Evolutionary conservation across 78 protist genomes (phyloP).

Genomic region (Bodo saltans): DNA sequence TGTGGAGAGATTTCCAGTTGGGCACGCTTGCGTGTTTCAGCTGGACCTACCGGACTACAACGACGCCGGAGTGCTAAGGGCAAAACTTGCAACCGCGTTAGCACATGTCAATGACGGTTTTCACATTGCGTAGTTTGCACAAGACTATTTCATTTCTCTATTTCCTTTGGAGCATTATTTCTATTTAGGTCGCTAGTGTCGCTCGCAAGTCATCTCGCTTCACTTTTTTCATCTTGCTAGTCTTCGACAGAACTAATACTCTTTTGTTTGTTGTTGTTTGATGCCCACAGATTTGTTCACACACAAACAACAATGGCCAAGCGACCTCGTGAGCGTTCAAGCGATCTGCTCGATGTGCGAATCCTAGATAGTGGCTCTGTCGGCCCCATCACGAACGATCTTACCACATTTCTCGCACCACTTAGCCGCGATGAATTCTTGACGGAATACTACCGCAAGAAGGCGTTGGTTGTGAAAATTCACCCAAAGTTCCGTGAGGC

Average conservation of each 20-base stretch:
- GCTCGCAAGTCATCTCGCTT: too few species aligned
- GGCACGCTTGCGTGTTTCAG: neutral
- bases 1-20: neutral
- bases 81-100: neutral
- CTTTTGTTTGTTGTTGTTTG: too few species aligned
- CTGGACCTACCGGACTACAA: neutral
- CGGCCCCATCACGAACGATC: neutral
- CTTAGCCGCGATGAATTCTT: constrained; percentile 5
- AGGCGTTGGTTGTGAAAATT: neutral
- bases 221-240: too few species aligned
- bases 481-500: neutral
- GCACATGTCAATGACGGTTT: neutral
- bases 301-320: too few species aligned
- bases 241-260: too few species aligned
- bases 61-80: neutral
- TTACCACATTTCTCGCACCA: neutral
- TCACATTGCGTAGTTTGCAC: neutral
- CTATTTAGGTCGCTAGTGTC: too few species aligned
- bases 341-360: too few species aligned
- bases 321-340: too few species aligned
- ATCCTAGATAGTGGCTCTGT: too few species aligned
- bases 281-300: too few species aligned
- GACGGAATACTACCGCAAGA: neutral
- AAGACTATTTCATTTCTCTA: too few species aligned
- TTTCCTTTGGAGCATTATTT: too few species aligned